A percentile compares a stretch with the other conserved stretches of the same genome.
These are phyloP conservation scores for Crataegus laevigata DNA, from an alignment of 306 rosid species.

Conservation along the genomic window DNA sequence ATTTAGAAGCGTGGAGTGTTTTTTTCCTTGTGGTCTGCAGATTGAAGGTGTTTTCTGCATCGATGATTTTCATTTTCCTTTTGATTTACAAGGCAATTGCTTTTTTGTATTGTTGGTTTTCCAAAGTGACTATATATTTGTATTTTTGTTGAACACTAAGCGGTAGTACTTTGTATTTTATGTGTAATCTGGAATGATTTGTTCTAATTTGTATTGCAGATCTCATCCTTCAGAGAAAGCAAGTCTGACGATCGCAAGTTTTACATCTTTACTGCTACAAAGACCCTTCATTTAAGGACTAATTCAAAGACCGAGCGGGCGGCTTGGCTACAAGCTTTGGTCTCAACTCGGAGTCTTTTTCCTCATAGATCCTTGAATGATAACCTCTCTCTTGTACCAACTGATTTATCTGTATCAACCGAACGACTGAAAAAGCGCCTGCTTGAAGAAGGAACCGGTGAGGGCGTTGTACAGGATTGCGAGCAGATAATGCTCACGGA, in stretches of 20 bases:
- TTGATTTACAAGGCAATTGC: neutral
- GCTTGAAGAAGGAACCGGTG: slow-evolving; percentile 66
- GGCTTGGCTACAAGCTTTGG: slow-evolving; percentile 87
- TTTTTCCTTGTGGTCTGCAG: neutral
- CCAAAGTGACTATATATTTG: neutral
- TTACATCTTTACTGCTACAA: slow-evolving; percentile 83
- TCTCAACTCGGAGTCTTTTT: slow-evolving; percentile 57
- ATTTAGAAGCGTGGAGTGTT: neutral
- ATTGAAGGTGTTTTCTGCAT: neutral
- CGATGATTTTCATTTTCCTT: neutral
- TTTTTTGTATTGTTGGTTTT: neutral
- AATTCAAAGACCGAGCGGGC: slow-evolving; percentile 76
- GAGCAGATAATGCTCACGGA: slow-evolving; percentile 86
- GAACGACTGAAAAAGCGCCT: slow-evolving; percentile 65
- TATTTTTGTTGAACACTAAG: neutral
- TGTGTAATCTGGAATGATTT: neutral
- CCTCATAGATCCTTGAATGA: slow-evolving; percentile 41
- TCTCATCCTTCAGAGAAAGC: slow-evolving; percentile 88
- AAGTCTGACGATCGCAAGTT: slow-evolving; percentile 81
- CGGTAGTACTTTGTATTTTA: neutral
- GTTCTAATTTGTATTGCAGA: slow-evolving; percentile 26
- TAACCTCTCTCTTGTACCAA: slow-evolving; percentile 44
- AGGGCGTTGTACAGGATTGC: slow-evolving; percentile 63
- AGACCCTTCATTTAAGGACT: slow-evolving; percentile 92
- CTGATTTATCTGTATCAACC: slow-evolving; percentile 61